A percentile compares a stretch with the other conserved stretches of the same genome.
Evolutionary conservation across 345 rosid genomes (phyloP).

Genomic region (Isatis tinctoria): DNA sequence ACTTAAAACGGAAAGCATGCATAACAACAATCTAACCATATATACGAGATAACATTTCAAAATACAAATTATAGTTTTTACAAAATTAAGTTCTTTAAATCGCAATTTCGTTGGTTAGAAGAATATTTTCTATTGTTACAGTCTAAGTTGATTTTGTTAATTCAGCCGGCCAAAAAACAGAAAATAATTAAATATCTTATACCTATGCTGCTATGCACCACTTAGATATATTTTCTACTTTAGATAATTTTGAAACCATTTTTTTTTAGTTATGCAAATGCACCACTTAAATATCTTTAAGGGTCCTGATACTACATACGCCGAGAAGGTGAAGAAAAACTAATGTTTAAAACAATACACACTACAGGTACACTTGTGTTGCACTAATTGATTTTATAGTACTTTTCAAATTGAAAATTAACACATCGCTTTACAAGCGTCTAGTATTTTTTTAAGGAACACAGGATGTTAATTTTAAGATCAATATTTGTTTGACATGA

Average conservation of each 20-base stretch:
- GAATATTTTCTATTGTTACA: not conserved
- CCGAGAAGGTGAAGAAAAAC: too few relatives aligned
- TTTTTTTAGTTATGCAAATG: not conserved
- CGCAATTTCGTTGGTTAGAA: not conserved
- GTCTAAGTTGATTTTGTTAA: not conserved
- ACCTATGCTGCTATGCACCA: not conserved
- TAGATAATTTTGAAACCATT: not conserved
- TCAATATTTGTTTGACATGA: not conserved
- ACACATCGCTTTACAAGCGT: not conserved
- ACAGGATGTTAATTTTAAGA: not conserved
- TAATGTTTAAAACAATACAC: too few relatives aligned
- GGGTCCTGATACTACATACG: not conserved
- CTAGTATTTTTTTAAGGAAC: not conserved
- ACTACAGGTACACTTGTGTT: not conserved
- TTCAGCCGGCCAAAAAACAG: not conserved
- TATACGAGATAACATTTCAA: not conserved
- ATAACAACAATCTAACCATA: not conserved
- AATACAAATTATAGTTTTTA: not conserved
- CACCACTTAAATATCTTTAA: not conserved
- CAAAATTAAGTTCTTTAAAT: not conserved
- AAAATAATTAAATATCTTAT: not conserved
- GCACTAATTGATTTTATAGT: not conserved
- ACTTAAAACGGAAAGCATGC: not conserved
- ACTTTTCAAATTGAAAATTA: not conserved
- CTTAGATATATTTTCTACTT: not conserved